Conservation (phyloP, 768 basidiomycete genomes). For the Lactifluus subvellereus region DNA sequence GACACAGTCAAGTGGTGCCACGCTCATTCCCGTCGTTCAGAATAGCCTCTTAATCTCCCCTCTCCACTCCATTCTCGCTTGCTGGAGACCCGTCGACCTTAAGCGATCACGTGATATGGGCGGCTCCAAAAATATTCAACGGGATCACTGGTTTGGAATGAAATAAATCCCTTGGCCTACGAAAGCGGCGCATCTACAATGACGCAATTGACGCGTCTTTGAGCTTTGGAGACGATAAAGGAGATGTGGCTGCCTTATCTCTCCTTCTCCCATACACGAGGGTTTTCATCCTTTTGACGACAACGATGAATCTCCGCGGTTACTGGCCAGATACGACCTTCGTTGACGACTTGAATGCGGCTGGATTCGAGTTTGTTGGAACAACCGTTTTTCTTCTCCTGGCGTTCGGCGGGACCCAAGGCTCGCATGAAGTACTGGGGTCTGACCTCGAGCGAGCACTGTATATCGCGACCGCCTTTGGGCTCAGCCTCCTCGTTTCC, state of each 20-base stretch:
- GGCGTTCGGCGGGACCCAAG: slow-evolving; percentile 60
- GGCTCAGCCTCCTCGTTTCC: slow-evolving; percentile 54
- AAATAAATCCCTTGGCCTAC: neutral
- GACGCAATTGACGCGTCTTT: neutral
- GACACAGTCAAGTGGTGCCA: neutral
- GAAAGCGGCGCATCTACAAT: neutral
- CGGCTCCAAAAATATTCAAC: neutral
- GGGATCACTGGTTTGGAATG: neutral
- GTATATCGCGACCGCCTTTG: slow-evolving; percentile 57
- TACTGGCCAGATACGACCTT: slow-evolving; percentile 29
- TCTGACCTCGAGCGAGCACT: slow-evolving; percentile 37
- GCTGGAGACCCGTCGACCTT: neutral
- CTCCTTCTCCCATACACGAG: neutral
- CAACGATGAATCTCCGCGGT: neutral
- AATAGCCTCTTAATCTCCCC: neutral
- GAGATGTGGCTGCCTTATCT: neutral
- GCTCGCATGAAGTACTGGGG: slow-evolving; percentile 36
- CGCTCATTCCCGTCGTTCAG: neutral
- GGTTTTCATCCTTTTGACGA: neutral
- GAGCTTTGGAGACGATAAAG: neutral
- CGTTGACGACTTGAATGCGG: slow-evolving; percentile 41
- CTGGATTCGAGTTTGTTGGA: slow-evolving; percentile 52
- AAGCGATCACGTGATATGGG: neutral
- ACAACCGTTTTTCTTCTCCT: slow-evolving; percentile 60
- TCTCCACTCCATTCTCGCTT: neutral